phyloP scores from a whole-genome alignment of 2,329 filamentous ascomycete species.

The Calonectria hongkongensis region DNA sequence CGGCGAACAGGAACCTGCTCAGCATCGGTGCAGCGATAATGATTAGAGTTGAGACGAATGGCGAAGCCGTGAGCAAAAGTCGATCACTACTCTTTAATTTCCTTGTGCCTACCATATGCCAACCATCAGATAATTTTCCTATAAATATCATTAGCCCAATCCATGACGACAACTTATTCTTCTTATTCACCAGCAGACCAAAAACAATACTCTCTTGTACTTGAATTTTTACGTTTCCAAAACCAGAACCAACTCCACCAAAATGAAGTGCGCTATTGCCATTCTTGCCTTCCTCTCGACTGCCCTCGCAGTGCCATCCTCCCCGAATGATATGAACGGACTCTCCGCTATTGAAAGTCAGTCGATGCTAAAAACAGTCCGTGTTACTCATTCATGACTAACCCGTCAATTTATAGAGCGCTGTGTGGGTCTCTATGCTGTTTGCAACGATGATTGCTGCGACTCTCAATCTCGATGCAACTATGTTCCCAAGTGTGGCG shows the following conservation, averaged over 20 bases:
- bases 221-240: neutral
- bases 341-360: neutral
- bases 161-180: too few species aligned
- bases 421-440: neutral
- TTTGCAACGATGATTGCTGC: neutral
- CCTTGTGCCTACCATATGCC: too few species aligned
- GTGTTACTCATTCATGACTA: neutral
- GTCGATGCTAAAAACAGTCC: neutral
- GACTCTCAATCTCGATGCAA: neutral
- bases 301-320: conserved; percentile 1
- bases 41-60: too few species aligned
- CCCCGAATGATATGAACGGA: neutral
- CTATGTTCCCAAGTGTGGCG: neutral
- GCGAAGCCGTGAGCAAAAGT: too few species aligned
- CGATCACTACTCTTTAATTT: too few species aligned
- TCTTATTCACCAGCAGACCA: too few species aligned
- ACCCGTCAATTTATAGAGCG: neutral
- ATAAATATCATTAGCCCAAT: too few species aligned
- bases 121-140: too few species aligned
- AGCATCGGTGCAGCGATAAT: too few species aligned
- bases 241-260: neutral
- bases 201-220: neutral
- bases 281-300: neutral
- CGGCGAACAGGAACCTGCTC: too few species aligned
- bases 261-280: neutral